Conservation (phyloP, 163 green algal genomes). For the Scenedesmus sp. region DNA sequence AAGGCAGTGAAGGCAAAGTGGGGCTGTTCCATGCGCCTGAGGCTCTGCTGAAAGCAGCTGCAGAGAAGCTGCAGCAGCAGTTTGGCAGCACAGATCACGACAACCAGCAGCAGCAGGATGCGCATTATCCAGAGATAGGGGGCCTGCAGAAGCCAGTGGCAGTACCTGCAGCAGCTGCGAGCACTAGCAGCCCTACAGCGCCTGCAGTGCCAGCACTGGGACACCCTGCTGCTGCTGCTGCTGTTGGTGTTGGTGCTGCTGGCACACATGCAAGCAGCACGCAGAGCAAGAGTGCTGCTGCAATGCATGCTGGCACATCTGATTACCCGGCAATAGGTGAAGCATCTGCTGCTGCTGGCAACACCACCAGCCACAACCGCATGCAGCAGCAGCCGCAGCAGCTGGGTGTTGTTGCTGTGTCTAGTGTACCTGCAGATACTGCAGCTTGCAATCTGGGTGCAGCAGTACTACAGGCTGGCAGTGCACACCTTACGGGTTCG, state of each 20-base stretch:
- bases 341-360: background rate
- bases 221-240: background rate
- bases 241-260: background rate
- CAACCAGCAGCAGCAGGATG: slow-evolving; percentile 21
- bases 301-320: background rate
- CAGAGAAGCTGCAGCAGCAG: slow-evolving; percentile 18
- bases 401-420: background rate
- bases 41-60: slow-evolving; percentile 7
- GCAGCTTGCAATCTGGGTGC: background rate
- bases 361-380: background rate
- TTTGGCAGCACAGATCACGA: background rate
- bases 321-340: background rate
- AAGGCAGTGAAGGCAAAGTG: background rate
- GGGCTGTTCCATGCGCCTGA: slow-evolving; percentile 1
- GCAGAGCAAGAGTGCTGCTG: background rate
- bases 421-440: background rate
- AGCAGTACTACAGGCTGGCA: background rate
- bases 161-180: background rate
- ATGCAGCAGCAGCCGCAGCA: background rate
- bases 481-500: background rate
- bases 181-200: background rate
- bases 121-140: background rate
- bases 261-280: background rate
- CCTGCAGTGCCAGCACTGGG: background rate
- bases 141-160: background rate